Conservation (phyloP, 192 early-diverging fungal genomes). For the Podila epicladia region DNA sequence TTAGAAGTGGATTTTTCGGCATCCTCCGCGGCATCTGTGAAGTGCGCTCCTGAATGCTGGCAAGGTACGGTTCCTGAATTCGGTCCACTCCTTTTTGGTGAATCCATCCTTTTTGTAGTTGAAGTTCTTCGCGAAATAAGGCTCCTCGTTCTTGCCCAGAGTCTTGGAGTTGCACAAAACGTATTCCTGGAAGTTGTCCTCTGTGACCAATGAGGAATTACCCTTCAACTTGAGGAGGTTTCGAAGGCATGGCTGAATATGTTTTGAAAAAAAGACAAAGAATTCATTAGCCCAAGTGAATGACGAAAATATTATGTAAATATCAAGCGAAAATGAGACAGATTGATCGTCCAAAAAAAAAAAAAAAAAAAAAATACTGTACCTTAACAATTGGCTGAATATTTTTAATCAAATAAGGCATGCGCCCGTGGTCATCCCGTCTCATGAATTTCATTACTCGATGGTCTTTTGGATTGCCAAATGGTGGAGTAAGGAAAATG, state of each 20-base stretch:
- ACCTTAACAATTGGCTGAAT: constrained; percentile 29
- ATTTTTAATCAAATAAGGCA: constrained; percentile 32
- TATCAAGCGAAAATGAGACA: not conserved
- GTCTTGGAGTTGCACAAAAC: constrained; percentile 46
- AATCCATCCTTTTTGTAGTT: constrained; percentile 45
- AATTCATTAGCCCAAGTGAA: constrained; percentile 14
- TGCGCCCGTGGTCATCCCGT: constrained; percentile 21
- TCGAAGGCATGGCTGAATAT: constrained; percentile 21
- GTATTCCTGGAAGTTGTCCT: constrained; percentile 21
- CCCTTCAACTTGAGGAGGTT: constrained; percentile 22
- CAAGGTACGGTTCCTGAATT: constrained; percentile 35
- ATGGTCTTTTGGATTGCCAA: constrained; percentile 17
- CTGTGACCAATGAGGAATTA: constrained; percentile 30
- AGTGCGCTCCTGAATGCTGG: constrained; percentile 42
- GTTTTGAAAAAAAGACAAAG: not conserved
- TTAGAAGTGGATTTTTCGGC: constrained; percentile 32
- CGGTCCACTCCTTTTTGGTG: constrained; percentile 19
- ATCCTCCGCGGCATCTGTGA: constrained; percentile 42
- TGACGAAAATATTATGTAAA: not conserved
- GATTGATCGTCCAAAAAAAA: not conserved
- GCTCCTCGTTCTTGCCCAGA: constrained; percentile 30
- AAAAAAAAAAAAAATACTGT: not conserved
- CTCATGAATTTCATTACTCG: constrained; percentile 16
- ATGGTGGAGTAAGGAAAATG: constrained; percentile 14
- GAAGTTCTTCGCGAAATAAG: constrained; percentile 26